phyloP scores from a whole-genome alignment of 2,329 filamentous ascomycete genomes.

The Hypoxylon sp. region DNA sequence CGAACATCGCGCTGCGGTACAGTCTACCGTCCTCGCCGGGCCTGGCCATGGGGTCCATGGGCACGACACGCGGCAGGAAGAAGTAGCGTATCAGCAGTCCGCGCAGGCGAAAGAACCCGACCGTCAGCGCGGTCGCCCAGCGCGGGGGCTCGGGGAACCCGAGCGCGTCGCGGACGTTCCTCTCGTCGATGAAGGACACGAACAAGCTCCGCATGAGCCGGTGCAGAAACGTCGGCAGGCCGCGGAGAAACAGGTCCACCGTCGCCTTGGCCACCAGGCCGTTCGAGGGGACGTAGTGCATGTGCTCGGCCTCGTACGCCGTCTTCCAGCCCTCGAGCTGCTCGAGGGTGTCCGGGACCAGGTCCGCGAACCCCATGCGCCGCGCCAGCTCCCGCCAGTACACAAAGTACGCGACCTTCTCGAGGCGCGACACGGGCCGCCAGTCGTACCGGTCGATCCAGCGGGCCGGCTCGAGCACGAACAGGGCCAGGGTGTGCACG shows the following conservation, averaged over 20 bases:
- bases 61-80: conserved; percentile 20
- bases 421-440: conserved; percentile 36
- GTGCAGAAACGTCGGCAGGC: conserved; percentile 27
- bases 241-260: conserved; percentile 35
- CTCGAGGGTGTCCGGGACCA: conserved; percentile 38
- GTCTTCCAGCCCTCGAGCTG: conserved; percentile 34
- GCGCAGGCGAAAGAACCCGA: conserved; percentile 25
- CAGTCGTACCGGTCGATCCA: conserved; percentile 42
- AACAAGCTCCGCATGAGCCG: conserved; percentile 29
- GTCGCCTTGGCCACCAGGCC: conserved; percentile 36
- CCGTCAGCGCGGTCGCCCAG: conserved; percentile 30
- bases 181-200: conserved; percentile 38
- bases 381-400: conserved; percentile 41
- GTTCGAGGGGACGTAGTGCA: conserved; percentile 39
- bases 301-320: conserved; percentile 35
- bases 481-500: conserved; percentile 40
- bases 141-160: conserved; percentile 35
- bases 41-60: conserved; percentile 24
- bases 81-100: conserved; percentile 28
- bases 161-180: conserved; percentile 34
- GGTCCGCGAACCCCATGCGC: conserved; percentile 38
- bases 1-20: conserved; percentile 24
- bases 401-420: conserved; percentile 36
- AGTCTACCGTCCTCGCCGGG: conserved; percentile 29
- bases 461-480: conserved; percentile 39